Percentiles rank a stretch among this genome's conserved stretches.
Evolutionary conservation across 1,284 basidiomycete species (phyloP).

Genomic region (Leccinum ambiguum): DNA sequence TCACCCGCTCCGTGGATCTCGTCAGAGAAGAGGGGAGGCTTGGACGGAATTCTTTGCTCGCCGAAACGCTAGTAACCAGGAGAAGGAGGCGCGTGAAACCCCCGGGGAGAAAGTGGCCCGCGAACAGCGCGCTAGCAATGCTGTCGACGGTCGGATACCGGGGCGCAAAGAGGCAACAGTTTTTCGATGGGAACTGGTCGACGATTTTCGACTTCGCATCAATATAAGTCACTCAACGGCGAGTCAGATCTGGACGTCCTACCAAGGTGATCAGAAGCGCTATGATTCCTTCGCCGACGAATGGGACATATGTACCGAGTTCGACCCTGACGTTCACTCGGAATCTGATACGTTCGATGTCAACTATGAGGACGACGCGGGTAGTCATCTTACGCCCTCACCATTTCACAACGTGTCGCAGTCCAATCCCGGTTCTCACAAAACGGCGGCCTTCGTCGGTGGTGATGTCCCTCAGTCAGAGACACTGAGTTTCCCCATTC

Average conservation of each 20-base stretch:
- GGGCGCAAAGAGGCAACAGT: neutral
- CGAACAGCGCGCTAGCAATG: neutral
- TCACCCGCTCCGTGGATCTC: neutral
- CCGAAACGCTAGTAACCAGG: neutral
- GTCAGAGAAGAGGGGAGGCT: neutral
- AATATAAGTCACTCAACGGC: neutral
- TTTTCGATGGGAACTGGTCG: neutral
- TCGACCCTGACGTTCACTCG: too few relatives aligned
- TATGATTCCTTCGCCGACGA: neutral
- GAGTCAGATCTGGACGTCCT: slow-evolving; percentile 2
- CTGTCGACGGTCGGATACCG: neutral
- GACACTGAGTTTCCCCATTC: too few relatives aligned
- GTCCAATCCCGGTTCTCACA: too few relatives aligned
- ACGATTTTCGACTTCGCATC: neutral
- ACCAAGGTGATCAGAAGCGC: slow-evolving; percentile 5
- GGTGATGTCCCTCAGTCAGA: too few relatives aligned
- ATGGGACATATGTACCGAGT: too few relatives aligned
- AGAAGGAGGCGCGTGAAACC: neutral
- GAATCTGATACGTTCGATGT: too few relatives aligned
- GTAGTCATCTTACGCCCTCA: too few relatives aligned
- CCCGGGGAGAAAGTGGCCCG: neutral
- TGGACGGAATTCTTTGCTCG: slow-evolving; percentile 1
- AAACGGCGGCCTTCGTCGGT: too few relatives aligned
- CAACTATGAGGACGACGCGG: too few relatives aligned
- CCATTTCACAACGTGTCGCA: too few relatives aligned